Evolutionary conservation across 257 asterid genomes (phyloP).

Genomic region (Penstemon newberryi): DNA sequence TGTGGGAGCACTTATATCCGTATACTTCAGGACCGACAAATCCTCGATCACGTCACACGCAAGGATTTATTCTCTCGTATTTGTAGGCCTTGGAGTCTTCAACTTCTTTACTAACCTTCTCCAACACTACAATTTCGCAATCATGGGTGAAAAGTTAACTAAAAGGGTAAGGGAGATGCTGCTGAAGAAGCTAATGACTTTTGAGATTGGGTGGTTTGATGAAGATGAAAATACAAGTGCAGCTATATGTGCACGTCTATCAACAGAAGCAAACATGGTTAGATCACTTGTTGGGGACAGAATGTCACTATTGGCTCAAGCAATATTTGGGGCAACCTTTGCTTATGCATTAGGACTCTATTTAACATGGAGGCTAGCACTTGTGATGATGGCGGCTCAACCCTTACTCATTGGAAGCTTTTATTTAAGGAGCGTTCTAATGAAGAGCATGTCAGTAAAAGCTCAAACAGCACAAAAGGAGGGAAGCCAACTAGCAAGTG

Average conservation of each 20-base stretch:
- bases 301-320: slow-evolving; percentile 54
- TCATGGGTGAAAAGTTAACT: slow-evolving; percentile 64
- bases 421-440: slow-evolving; percentile 54
- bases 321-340: slow-evolving; percentile 50
- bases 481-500: slow-evolving; percentile 71
- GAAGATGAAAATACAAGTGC: slow-evolving; percentile 60
- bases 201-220: slow-evolving; percentile 65
- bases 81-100: slow-evolving; percentile 55
- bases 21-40: slow-evolving; percentile 52
- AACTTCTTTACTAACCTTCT: slow-evolving; percentile 54
- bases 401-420: slow-evolving; percentile 70
- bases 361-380: slow-evolving; percentile 57
- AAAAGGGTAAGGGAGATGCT: slow-evolving; percentile 53
- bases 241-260: slow-evolving; percentile 53
- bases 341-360: slow-evolving; percentile 58
- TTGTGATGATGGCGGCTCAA: slow-evolving; percentile 70
- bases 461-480: slow-evolving; percentile 57
- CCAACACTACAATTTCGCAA: slow-evolving; percentile 62
- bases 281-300: slow-evolving; percentile 68
- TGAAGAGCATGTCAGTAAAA: slow-evolving; percentile 58
- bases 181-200: slow-evolving; percentile 50
- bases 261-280: slow-evolving; percentile 59
- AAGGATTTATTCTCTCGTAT: slow-evolving; percentile 46
- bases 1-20: slow-evolving; percentile 60
- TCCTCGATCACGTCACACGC: slow-evolving; percentile 50